Conservation (phyloP, 2,329 filamentous ascomycete genomes). For the Thelonectria discophora region DNA sequence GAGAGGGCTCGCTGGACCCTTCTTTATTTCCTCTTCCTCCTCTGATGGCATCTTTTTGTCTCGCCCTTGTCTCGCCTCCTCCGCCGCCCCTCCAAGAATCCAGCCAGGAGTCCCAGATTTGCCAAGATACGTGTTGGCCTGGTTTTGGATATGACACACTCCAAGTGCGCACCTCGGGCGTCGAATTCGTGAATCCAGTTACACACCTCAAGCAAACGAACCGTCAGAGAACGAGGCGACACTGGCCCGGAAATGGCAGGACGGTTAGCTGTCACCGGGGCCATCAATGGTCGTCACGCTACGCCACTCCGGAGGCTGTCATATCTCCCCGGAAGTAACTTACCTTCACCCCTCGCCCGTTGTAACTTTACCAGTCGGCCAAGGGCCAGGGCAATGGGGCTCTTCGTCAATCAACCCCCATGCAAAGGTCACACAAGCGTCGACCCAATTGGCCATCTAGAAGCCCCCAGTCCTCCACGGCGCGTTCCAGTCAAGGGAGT, state of each 20-base stretch:
- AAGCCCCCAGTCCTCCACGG: background rate
- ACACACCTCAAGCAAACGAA: no score
- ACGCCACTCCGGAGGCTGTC: background rate
- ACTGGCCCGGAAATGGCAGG: conserved; percentile 25
- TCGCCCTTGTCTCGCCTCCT: no score
- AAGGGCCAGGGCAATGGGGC: background rate
- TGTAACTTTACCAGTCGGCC: background rate
- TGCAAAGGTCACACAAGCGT: background rate
- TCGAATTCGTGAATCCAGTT: no score
- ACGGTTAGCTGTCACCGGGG: background rate
- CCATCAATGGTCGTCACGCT: background rate
- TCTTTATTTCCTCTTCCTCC: background rate
- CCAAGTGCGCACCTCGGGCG: no score
- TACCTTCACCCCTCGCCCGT: no score
- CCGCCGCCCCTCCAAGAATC: no score
- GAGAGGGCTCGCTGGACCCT: conserved; percentile 11
- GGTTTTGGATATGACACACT: no score
- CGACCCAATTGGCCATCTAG: background rate
- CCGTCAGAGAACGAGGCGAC: no score
- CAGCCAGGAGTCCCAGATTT: no score
- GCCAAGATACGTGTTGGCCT: no score
- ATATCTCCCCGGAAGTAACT: conserved; percentile 5
- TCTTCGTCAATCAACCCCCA: background rate
- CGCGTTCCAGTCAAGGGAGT: conserved; percentile 2
- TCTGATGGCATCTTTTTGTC: background rate